Conservation (phyloP, 345 rosid genomes). For the Acer saccharum region DNA sequence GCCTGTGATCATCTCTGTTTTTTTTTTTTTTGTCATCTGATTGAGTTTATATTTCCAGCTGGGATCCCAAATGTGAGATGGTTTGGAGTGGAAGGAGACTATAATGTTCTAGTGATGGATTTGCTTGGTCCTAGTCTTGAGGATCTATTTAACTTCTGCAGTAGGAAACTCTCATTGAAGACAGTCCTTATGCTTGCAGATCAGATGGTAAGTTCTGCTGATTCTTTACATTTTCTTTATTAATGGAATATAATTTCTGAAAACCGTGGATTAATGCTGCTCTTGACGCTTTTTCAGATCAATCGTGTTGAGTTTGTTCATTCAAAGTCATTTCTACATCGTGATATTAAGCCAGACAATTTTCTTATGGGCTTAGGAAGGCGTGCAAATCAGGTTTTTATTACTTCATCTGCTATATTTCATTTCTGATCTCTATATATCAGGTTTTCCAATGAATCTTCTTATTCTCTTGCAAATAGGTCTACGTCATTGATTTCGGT, state of each 20-base stretch:
- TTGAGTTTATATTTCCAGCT: conserved; percentile 48
- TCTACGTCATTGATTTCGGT: conserved; percentile 86
- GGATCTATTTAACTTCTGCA: conserved; percentile 89
- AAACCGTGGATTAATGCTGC: not conserved
- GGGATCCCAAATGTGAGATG: conserved; percentile 94
- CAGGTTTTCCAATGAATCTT: conserved; percentile 5
- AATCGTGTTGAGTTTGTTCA: conserved; percentile 91
- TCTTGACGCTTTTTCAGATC: conserved; percentile 44
- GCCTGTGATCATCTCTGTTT: not conserved
- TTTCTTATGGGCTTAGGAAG: conserved; percentile 96
- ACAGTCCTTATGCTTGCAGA: conserved; percentile 98
- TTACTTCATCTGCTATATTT: not conserved
- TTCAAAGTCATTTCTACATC: conserved; percentile 90
- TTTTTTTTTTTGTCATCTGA: not conserved
- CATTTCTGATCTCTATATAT: not conserved
- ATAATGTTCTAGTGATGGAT: conserved; percentile 95
- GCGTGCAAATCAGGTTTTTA: conserved; percentile 83
- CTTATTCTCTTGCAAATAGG: conserved; percentile 41
- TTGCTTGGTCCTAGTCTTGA: conserved; percentile 97
- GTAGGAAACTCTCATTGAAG: conserved; percentile 82
- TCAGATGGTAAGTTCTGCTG: conserved; percentile 68
- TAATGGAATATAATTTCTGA: not conserved
- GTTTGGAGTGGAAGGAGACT: conserved; percentile 90
- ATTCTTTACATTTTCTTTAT: not conserved
- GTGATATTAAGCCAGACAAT: conserved; percentile 96